Base-by-base conservation (phyloP, 371 early-diverging fungal genomes). In the Nosema muscidifuracis region DNA sequence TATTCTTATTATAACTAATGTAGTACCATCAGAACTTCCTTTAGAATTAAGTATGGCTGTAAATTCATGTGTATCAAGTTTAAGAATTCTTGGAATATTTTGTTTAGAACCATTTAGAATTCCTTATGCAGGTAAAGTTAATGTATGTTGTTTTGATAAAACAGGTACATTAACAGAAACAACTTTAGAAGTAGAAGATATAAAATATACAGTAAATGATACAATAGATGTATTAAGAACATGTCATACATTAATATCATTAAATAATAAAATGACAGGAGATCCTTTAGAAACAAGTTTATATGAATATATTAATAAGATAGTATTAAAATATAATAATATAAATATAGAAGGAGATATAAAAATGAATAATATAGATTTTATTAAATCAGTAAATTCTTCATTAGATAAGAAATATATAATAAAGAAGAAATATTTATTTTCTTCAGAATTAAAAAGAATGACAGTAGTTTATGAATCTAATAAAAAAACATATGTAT, bases 31-130 rank as follows among this genome's bases (percentile, higher is more conserved):
- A 43, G 99, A 97, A 85, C 86, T 99, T 38, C 99, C 99, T 22
- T 94, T 97, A 94, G 97, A 97, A 82, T 85, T 99, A 34, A 94
- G 94, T 28, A 86, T 97, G 82, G 95, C 97, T 18, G 95, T 99
- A 47, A 97, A 97, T 85, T 91, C 91, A 62, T 92, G 94, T 65
- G 84, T 97, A 71, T 89, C 94, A 66, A 90, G 91, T 24, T 85
- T 99, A 26, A 87, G 94, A 4, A 86, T 86, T 73, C 85, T 80
- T 7, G 83, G 72, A 60, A 93, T 97, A 31, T 97, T 89, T 84
- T 97, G 98, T 82, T 91, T 96, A 16, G 99, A 99, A 81, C 97
- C 98, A 13, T 97, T 97, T 89, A 89, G 98, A 75, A 97, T 99
- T 79, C 95, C 96, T 12, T 92, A 90, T 84, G 99, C 97, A 30